Base-by-base conservation (phyloP, 768 basidiomycete species). In the Tulasnella sp. region DNA sequence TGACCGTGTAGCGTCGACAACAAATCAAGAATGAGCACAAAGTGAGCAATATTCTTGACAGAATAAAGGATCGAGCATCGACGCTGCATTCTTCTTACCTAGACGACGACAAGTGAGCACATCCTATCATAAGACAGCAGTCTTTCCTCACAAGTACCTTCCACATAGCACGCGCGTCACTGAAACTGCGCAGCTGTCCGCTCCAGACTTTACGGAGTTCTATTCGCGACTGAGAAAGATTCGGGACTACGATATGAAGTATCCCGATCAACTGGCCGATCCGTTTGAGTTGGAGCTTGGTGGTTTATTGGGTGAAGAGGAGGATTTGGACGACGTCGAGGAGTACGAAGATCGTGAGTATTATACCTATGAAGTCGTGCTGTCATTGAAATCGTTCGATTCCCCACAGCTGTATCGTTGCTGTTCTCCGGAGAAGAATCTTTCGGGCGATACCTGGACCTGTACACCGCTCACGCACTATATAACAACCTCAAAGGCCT, bases 391-490 rank as follows among this genome's bases (percentile, higher is more conserved):
- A 4, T 21, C 29, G 0, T n/a, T 29, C 19, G 39, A 11, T 45
- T 57, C 37, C 23, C 56, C 12, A 41, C 52, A 90, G 88, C 85
- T 52, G 75, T 90, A 55, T 83, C 85, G 34, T 70, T 87, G 49
- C 69, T 94, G 63, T 99, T 99, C 72, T 94, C 93, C 11, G 96
- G 96, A 32, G 94, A 98, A 73, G 96, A 99, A 67, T 78, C 78
- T 6, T 89, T 93, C 63, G 96, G 96, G 50, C 87, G 87, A 70
- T 97, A 94, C 67, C 78, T 98, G 60, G 96, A 99, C 69, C 69
- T 99, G 57, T 88, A 98, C 68, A 74, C 81, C 49, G 83, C 87
- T 59, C 96, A 98, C 64, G 79, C 84, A 46, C 74, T 85, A 48
- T 98, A 87, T 71, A 82, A 80, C 72, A 99, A 99, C 69, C 69